Evolutionary conservation across 2,329 filamentous ascomycete species (phyloP), one percentile per base, ranked within the genome.

Genomic region (Incumbomyces lentus): DNA sequence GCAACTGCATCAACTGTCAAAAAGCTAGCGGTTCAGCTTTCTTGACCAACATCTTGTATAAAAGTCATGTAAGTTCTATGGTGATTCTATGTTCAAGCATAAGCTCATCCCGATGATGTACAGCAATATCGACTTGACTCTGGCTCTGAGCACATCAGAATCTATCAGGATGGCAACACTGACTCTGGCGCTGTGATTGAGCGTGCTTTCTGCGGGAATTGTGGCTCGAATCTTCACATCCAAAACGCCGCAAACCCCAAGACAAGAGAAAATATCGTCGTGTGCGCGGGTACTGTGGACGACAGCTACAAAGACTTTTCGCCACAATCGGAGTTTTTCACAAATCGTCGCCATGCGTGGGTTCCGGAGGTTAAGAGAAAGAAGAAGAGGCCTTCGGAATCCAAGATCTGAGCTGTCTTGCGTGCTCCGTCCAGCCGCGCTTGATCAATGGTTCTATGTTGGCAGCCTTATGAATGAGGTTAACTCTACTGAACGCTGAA

Each of bases 1-100:
- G 57, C 44, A 53, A 59, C 47, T 59, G 57, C 36, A 41, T 55
- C 14, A 58, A 47, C 18, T 59, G 57, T 39, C 57, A 55, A 26
- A 56, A 59, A 33, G 37, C 40, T 22, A 55, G 48, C 10, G 57
- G 56, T 0, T 58, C 56, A 1, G 47, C 44, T 2, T 58, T 57
- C 17, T 50, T 53, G 40, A 51, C 56, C 7, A 58, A 58, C 36
- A 53, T 54, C 41, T 42, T 51, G 6, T 53, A 52, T 29, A 39
- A 44, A 16, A 40, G 46, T 32, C 32, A 49, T 1, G 54, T 57
- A 40, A 40, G 52, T n/a, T 2, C 6, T 4, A 17, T 11, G n/a
- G 6, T 36, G 12, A 11, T 16, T 26, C 22, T 26, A 4, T 26
- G 5, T 26, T 26, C 8, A 26, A 26, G 4, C 5, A 26, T 26